phyloP scores from a whole-genome alignment of 2,329 filamentous ascomycete species.

The Davidsoniella virescens region DNA sequence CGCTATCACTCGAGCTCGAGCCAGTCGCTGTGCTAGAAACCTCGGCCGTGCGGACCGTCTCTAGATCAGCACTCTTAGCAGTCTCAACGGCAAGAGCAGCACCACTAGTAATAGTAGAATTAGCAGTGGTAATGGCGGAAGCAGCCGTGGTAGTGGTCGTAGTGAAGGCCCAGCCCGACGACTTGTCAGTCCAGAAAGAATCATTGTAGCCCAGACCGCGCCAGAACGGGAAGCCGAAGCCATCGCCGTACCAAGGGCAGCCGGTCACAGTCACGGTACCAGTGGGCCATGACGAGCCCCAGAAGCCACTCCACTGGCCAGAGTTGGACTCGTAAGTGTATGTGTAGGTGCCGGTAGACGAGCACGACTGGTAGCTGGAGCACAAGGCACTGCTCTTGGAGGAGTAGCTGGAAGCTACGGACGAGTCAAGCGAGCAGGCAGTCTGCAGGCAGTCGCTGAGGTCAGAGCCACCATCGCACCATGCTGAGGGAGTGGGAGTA shows the following conservation, averaged over 20 bases:
- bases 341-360: slow-evolving; percentile 16
- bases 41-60: slow-evolving; percentile 15
- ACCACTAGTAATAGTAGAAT: slow-evolving; percentile 11
- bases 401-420: slow-evolving; percentile 14
- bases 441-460: slow-evolving; percentile 16
- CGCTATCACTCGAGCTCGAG: slow-evolving; percentile 2
- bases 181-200: slow-evolving; percentile 14
- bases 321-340: slow-evolving; percentile 14
- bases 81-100: slow-evolving; percentile 12
- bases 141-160: slow-evolving; percentile 16
- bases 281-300: slow-evolving; percentile 14
- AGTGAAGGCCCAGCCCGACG: slow-evolving; percentile 15
- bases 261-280: slow-evolving; percentile 17
- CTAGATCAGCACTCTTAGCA: slow-evolving; percentile 12
- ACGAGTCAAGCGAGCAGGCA: slow-evolving; percentile 15
- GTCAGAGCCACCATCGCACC: slow-evolving; percentile 13
- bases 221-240: slow-evolving; percentile 15
- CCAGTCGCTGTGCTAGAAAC: slow-evolving; percentile 12
- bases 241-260: slow-evolving; percentile 17
- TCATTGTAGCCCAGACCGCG: slow-evolving; percentile 14
- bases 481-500: slow-evolving; percentile 15
- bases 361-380: slow-evolving; percentile 15
- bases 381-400: slow-evolving; percentile 16
- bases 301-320: slow-evolving; percentile 12
- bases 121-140: slow-evolving; percentile 5